Conservation (phyloP, 2,329 filamentous ascomycete species). For the Colletotrichum tropicicola region DNA sequence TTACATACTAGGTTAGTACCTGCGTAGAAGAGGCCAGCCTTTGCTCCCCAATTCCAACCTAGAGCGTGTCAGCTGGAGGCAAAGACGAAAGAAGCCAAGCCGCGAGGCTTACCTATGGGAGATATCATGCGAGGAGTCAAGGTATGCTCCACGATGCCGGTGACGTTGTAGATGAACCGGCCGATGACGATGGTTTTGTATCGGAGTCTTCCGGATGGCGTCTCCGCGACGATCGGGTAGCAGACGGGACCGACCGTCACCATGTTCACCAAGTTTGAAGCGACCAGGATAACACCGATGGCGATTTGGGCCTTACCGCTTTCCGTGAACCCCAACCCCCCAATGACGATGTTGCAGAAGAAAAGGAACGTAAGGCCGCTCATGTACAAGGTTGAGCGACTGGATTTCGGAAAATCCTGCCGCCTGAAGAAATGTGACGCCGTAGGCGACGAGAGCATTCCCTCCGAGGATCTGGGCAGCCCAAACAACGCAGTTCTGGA, state of each 20-base stretch:
- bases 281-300: slow-evolving; percentile 41
- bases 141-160: slow-evolving; percentile 49
- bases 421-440: slow-evolving; percentile 47
- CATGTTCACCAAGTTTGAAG: slow-evolving; percentile 43
- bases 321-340: slow-evolving; percentile 38
- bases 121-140: slow-evolving; percentile 47
- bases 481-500: slow-evolving; percentile 48
- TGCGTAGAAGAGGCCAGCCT: slow-evolving; percentile 54
- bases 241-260: slow-evolving; percentile 47
- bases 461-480: slow-evolving; percentile 48
- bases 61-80: background rate
- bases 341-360: slow-evolving; percentile 43
- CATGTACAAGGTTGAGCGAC: slow-evolving; percentile 52
- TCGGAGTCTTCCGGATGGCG: slow-evolving; percentile 54
- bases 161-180: slow-evolving; percentile 49
- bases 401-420: slow-evolving; percentile 46
- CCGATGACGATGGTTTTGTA: slow-evolving; percentile 56
- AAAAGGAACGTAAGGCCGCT: slow-evolving; percentile 47
- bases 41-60: slow-evolving; percentile 49
- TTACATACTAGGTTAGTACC: slow-evolving; percentile 44
- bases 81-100: too few relatives aligned
- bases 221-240: slow-evolving; percentile 54
- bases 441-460: slow-evolving; percentile 45
- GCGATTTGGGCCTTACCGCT: slow-evolving; percentile 30
- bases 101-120: slow-evolving; percentile 36